Percentiles rank a stretch among this genome's conserved stretches.
Conservation (phyloP, 2,329 filamentous ascomycete genomes). For the Coniochaeta prunicola region DNA sequence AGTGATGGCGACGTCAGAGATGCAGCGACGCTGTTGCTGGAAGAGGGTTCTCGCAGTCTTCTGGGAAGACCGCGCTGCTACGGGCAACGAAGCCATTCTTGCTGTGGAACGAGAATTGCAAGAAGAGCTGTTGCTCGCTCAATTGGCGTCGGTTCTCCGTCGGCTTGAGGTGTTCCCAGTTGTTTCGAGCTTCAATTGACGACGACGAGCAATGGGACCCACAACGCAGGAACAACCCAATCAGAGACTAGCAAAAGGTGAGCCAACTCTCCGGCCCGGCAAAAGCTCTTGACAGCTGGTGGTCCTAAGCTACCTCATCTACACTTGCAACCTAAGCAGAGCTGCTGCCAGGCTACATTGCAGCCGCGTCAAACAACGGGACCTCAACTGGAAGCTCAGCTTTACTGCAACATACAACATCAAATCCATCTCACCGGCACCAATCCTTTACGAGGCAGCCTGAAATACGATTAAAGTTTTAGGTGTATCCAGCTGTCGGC, state of each 20-base stretch:
- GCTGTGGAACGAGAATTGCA: conserved; percentile 19
- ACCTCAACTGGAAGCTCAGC: conserved; percentile 8
- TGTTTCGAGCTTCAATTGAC: background rate
- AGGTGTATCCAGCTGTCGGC: conserved; percentile 1
- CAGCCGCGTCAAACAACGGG: conserved; percentile 29
- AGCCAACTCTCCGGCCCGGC: background rate
- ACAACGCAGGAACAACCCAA: conserved; percentile 6
- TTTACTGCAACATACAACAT: conserved; percentile 9
- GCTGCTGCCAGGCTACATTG: conserved; percentile 28
- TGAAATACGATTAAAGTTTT: background rate
- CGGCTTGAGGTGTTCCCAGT: conserved; percentile 4
- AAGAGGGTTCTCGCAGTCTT: conserved; percentile 37
- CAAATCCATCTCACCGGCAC: conserved; percentile 4
- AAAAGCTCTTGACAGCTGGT: background rate
- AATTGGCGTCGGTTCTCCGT: conserved; percentile 19
- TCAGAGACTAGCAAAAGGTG: conserved; percentile 2
- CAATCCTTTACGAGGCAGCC: background rate
- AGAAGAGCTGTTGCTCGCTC: conserved; percentile 20
- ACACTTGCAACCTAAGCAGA: conserved; percentile 3
- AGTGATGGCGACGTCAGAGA: conserved; percentile 86
- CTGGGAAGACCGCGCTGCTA: conserved; percentile 47
- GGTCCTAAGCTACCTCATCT: conserved; percentile 9
- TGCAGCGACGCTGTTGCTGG: conserved; percentile 36
- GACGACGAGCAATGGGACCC: background rate
- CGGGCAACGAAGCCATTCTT: conserved; percentile 51